Evolutionary conservation across 257 asterid species (phyloP), one percentile per base, ranked within the genome.

Genomic region (Solanum okadae): DNA sequence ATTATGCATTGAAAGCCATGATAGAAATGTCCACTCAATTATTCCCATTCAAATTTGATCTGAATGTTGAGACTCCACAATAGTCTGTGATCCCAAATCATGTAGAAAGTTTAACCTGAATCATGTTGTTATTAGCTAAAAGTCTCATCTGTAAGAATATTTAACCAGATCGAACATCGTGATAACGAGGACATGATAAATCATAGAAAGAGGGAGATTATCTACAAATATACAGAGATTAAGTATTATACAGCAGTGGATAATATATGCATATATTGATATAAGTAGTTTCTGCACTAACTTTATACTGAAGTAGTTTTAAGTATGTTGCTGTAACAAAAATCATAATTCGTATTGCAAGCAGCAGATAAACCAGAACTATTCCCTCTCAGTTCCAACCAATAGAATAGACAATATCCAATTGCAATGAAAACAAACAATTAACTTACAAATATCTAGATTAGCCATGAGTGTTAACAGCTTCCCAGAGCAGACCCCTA

Each of bases 391-490:
- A 25, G 85, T 79, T 79, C 85, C 67, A 79, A 16, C 40, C 67
- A 15, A 79, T 42, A 44, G 27, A 44, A 5, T 34, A 27, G 18
- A 44, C 25, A 79, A 4, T 8, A 79, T 44, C 85, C 15, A 27
- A 27, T 44, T 5, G 85, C 40, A 27, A 81, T 44, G 16, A 27
- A 44, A 46, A 81, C 34, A 46, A 16, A 27, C n/a, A 42, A n/a
- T 56, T 12, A 44, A 81, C 67, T 46, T 25, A 16, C n/a, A 40
- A 5, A 46, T 46, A 9, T 2, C 5, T 31, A 86, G 88, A 52
- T 94, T 94, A 95, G 76, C 98, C 99, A 88, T 94, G 98, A 23
- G 98, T 96, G 90, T 95, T 95, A 8, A 96, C 91, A 88, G 98
- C 99, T 89, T 96, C 99, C 99, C 99, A 96, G 35, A 95, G 88